A percentile compares a stretch with the other conserved stretches of the same genome.
phyloP scores from a whole-genome alignment of 352 stramenopile species.

The Phytophthora chlamydospora region DNA sequence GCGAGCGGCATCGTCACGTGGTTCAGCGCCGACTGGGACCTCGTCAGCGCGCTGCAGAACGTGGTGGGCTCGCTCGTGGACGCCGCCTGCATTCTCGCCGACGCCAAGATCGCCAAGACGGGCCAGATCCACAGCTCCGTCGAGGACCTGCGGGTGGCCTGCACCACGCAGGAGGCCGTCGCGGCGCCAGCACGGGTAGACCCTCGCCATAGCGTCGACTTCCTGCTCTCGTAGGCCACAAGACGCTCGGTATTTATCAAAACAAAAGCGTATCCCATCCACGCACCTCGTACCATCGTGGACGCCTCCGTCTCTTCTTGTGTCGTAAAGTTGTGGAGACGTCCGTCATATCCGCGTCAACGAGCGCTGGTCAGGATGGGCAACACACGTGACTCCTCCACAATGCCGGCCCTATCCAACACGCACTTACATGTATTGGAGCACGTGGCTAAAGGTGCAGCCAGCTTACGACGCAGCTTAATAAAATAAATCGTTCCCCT shows the following conservation, averaged over 20 bases:
- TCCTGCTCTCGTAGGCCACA: conserved; percentile 46
- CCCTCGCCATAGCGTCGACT: conserved; percentile 45
- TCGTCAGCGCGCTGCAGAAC: conserved; percentile 50
- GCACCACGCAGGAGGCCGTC: conserved; percentile 7
- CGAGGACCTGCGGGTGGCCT: conserved; percentile 23
- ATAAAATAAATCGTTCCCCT: conserved; percentile 18
- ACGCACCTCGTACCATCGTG: conserved; percentile 10
- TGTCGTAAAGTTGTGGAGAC: conserved; percentile 14
- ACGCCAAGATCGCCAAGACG: conserved; percentile 60
- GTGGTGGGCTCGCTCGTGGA: conserved; percentile 52
- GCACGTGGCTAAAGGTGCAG: no score
- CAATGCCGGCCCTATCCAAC: conserved; percentile 11
- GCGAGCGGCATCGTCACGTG: conserved; percentile 44
- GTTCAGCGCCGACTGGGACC: conserved; percentile 68
- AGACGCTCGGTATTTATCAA: conserved; percentile 32
- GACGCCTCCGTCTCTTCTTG: conserved; percentile 27
- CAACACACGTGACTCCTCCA: conserved; percentile 13
- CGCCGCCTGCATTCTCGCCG: conserved; percentile 46
- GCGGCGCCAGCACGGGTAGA: conserved; percentile 8
- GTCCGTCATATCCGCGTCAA: conserved; percentile 15
- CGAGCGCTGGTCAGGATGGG: conserved; percentile 25
- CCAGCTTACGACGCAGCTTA: background rate
- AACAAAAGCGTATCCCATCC: background rate
- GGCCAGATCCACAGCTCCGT: conserved; percentile 51
- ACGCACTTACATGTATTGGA: conserved; percentile 4